Evolutionary conservation across 2,329 filamentous ascomycete species (phyloP), one percentile per base, ranked within the genome.

Genomic region (Exophiala phaeomuriformis): DNA sequence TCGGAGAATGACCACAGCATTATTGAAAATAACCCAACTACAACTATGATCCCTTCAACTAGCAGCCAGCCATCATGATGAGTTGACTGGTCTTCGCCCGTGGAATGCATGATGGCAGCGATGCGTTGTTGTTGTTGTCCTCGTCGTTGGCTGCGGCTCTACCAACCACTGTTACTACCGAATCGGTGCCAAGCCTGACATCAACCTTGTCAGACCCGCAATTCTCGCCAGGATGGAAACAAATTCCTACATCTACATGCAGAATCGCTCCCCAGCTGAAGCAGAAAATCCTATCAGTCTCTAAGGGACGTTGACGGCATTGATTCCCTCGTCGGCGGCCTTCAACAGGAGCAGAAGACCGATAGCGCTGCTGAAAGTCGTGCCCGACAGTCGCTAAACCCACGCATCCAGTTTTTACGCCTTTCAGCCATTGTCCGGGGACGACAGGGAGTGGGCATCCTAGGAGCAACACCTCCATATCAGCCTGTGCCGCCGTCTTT

Each of bases 391-490:
- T 56, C 55, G 5, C 43, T 58, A 10, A 58, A 59, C 46, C 59
- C 56, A 9, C 59, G 59, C 39, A 52, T 61, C 33, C 57, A 57
- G 52, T 59, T 59, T 56, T 55, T 61, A 39, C 55, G 56, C 36
- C 50, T 61, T 32, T 57, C 56, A 12, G 52, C 59, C 27, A 44
- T 57, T 29, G 59, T 56, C 29, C 51, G 56, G 54, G 55, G 51
- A 36, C 51, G 48, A 39, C 30, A 44, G 10, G 56, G 59, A 39
- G 35, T 47, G 10, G 56, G 59, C 28, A 36, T 55, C 27, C 39
- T 45, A 32, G 65, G 67, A 4, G 56, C 49, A 10, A 58, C 57
- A 37, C 59, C 57, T 43, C 59, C 59, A 50, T 61, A 60, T 48
- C 58, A 57, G 32, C 59, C 59, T 32, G 52, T 49, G 33, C 55